phyloP scores from a whole-genome alignment of 1,284 basidiomycete species.

The Gymnopus androsaceus region DNA sequence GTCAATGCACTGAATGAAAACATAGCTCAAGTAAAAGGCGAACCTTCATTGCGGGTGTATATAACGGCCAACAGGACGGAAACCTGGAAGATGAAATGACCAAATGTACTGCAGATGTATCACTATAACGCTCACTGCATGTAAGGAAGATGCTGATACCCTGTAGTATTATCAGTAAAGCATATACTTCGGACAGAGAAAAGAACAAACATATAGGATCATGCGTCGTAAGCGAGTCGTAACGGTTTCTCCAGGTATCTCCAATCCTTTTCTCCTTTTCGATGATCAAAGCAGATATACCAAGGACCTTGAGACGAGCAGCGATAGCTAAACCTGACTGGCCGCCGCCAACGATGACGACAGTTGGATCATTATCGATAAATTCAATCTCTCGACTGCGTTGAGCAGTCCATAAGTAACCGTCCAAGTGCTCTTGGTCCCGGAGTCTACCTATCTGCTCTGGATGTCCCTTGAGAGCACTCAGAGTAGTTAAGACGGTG shows the following conservation, averaged over 20 bases:
- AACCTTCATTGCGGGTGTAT: slow-evolving; percentile 57
- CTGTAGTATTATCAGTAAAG: slow-evolving; percentile 23
- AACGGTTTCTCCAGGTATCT: slow-evolving; percentile 62
- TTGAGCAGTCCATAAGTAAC: slow-evolving; percentile 20
- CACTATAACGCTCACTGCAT: slow-evolving; percentile 37
- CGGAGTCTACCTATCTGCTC: slow-evolving; percentile 34
- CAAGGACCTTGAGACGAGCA: slow-evolving; percentile 61
- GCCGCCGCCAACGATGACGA: slow-evolving; percentile 20
- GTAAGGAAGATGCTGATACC: slow-evolving; percentile 58
- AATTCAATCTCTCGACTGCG: slow-evolving; percentile 29
- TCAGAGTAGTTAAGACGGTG: slow-evolving; percentile 52
- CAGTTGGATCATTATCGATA: slow-evolving; percentile 25
- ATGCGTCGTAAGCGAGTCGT: slow-evolving; percentile 64
- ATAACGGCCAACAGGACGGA: slow-evolving; percentile 65
- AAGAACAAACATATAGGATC: slow-evolving; percentile 61
- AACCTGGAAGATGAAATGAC: too few species aligned
- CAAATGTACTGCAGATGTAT: not conserved
- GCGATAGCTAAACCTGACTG: slow-evolving; percentile 62
- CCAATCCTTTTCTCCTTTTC: slow-evolving; percentile 60
- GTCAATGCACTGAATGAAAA: not conserved
- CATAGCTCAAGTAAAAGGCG: not conserved
- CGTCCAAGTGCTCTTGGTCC: slow-evolving; percentile 18
- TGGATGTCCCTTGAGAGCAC: slow-evolving; percentile 46
- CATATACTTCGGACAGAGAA: not conserved
- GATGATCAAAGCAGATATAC: slow-evolving; percentile 55